Evolutionary conservation across 2,329 filamentous ascomycete genomes (phyloP).

Genomic region (Tolypocladium nubicola): DNA sequence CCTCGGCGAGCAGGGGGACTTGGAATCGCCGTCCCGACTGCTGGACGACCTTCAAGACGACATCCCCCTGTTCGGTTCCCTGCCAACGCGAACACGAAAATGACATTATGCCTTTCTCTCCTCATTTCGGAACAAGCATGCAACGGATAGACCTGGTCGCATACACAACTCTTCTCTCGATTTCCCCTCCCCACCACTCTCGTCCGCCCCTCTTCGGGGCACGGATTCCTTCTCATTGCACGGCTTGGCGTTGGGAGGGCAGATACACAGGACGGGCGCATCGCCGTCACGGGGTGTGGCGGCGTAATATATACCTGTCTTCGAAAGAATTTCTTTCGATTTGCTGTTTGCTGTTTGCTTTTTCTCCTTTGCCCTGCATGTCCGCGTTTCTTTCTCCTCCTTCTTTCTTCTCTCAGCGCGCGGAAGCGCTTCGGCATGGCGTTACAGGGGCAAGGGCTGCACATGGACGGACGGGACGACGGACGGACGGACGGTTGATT

Average conservation of each 20-base stretch:
- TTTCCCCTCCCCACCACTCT: constrained; percentile 2
- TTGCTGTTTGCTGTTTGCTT: neutral
- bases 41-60: neutral
- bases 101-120: neutral
- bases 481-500: neutral
- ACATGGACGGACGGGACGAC: neutral
- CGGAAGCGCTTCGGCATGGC: neutral
- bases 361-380: neutral
- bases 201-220: neutral
- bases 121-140: neutral
- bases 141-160: neutral
- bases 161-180: neutral
- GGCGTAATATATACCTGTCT: neutral
- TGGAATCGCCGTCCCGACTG: neutral
- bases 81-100: neutral
- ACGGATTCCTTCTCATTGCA: constrained; percentile 3
- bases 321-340: neutral
- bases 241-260: neutral
- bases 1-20: neutral
- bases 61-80: neutral
- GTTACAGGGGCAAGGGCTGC: neutral
- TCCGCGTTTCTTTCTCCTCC: neutral
- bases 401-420: neutral
- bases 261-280: neutral
- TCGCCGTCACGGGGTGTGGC: neutral